Base-by-base conservation (phyloP, 495 filamentous ascomycete species). In the Penicillium pulvis region DNA sequence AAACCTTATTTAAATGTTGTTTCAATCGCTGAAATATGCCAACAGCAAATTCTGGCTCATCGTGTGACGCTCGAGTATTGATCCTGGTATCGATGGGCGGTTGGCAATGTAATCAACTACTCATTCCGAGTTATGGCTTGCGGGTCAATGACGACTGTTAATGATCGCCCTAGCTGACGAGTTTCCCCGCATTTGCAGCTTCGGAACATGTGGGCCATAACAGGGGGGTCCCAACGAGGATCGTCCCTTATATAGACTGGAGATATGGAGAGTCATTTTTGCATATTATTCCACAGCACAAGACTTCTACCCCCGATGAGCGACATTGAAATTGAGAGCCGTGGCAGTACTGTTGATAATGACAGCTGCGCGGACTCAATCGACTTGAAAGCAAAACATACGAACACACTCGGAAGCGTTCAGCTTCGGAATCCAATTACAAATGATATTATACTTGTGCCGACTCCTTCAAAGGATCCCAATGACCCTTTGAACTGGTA, bases 401-500 rank as follows among this genome's bases (percentile, higher is more conserved):
- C 19, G 19, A 46, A 55, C 41, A 55, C 53, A 14, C 20, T 56
- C 12, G 54, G 45, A 26, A 43, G 46, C 45, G 44, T 56, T 20
- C 44, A 44, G 6, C 31, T 56, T 17, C 45, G 44, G 6, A 45
- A 49, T n/a, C 41, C 45, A 10, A 49, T 31, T 9, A 56, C 45
- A 16, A 48, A 56, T 17, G 33, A 42, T 12, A 43, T 56, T 35
- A 49, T 50, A 24, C 54, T 56, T n/a, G 46, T n/a, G 1, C 53
- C 11, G 23, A 17, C 4, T 9, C 36, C 17, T 41, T 61, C 45
- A 14, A 53, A 4, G 36, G 65, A 28, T 17, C 30, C 2, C 55
- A 16, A 26, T 48, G 47, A 12, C 16, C 36, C 3, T 58, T 69
- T 48, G 45, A 69, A 55, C 16, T 55, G 53, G 53, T 55, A 31